Base-by-base conservation (phyloP, 208 protist species). In the Wallacemonas sp. region DNA sequence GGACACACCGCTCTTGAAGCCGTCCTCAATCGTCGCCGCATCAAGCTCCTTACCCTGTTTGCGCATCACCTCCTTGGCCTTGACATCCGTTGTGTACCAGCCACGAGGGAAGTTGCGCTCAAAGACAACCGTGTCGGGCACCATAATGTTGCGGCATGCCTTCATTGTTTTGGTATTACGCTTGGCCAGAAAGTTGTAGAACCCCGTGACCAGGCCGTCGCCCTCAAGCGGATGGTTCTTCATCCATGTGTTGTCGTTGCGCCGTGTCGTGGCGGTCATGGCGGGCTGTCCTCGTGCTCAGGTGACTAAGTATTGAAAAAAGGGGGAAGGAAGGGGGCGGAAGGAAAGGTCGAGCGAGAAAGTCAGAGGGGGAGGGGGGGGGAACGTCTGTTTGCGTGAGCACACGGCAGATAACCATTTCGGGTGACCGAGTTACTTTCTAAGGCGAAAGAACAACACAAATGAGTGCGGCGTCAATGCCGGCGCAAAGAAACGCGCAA, bases 91-190 rank as follows among this genome's bases (percentile, higher is more conserved):
- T 22, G 85, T 87, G 73, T 94, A 95, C 90, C 90, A 95, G 17
- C 86, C 90, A 1, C 87, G 73, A 4, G 90, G 90, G 67, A 95
- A 95, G 71, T 94, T 95, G 63, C 89, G 90, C 66, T 95, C 90
- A 63, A 86, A 95, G 22, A 95, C 90, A 30, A 95, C 83, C 1
- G 90, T 95, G 70, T 95, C 84, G 5, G 90, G 90, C 1, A 91
- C 78, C 59, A 82, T 73, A 53, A 95, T 85, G 29, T 80, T 81
- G 32, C 65, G 66, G 57, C 88, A 94, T 39, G 82, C 71, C 77
- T 94, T 92, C 78, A 94, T 82, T 42, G 78, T 90, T 63, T 94
- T 94, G 54, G 85, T 75, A 73, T 94, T 92, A 32, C 78, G 76
- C 72, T 94, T 94, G 19, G 70, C 75, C 12, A 94, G 68, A 48